Conservation (phyloP, 495 filamentous ascomycete genomes). For the Sabuloglossum arenarium region DNA sequence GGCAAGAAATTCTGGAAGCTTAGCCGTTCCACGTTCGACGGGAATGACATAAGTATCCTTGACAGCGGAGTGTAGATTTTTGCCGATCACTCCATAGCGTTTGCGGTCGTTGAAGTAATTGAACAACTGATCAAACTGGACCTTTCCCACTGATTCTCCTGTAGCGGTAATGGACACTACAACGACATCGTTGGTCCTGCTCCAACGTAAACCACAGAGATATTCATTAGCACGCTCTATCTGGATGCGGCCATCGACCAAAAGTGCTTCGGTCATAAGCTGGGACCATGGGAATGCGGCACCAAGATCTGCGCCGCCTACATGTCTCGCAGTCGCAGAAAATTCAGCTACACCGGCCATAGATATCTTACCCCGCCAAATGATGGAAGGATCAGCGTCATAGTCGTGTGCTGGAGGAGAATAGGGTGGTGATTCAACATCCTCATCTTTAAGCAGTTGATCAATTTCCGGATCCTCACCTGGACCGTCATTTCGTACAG, state of each 20-base stretch:
- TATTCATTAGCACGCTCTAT: slow-evolving; percentile 68
- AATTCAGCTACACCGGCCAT: slow-evolving; percentile 65
- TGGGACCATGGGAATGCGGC: slow-evolving; percentile 40
- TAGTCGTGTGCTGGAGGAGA: slow-evolving; percentile 54
- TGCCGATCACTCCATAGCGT: slow-evolving; percentile 60
- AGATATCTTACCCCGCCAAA: slow-evolving; percentile 62
- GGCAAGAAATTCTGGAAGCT: slow-evolving; percentile 43
- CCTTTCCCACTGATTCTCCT: slow-evolving; percentile 24
- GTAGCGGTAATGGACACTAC: slow-evolving; percentile 43
- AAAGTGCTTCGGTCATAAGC: slow-evolving; percentile 44
- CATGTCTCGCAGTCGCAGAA: slow-evolving; percentile 52
- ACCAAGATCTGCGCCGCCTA: slow-evolving; percentile 59
- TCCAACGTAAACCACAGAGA: slow-evolving; percentile 60
- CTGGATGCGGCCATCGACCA: slow-evolving; percentile 67
- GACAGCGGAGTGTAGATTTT: slow-evolving; percentile 23
- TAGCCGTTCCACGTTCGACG: slow-evolving; percentile 13
- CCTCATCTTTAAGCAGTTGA: slow-evolving; percentile 65
- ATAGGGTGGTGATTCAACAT: slow-evolving; percentile 70
- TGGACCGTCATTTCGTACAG: slow-evolving; percentile 24
- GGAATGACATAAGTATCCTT: slow-evolving; percentile 23
- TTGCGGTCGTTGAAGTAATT: slow-evolving; percentile 60
- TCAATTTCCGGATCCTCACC: slow-evolving; percentile 74
- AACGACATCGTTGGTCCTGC: slow-evolving; percentile 47
- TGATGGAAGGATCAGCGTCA: slow-evolving; percentile 34
- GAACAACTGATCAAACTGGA: slow-evolving; percentile 45